A percentile compares a stretch with the other conserved stretches of the same genome.
phyloP scores from a whole-genome alignment of 306 rosid species.

The Inga leiocalycina region DNA sequence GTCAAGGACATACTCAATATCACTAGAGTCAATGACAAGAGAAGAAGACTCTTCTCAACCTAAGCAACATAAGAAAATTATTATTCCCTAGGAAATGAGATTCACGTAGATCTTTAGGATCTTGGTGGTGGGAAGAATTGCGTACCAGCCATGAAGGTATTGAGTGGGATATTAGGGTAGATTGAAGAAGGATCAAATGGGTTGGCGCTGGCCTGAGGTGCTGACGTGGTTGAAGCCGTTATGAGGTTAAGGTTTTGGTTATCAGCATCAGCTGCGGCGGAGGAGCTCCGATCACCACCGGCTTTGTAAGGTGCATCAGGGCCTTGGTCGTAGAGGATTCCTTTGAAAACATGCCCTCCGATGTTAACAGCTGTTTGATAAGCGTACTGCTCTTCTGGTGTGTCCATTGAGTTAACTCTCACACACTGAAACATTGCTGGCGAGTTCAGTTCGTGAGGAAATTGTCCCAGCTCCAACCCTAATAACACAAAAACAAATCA shows the following conservation, averaged over 20 bases:
- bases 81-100: not conserved
- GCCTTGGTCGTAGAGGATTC: constrained; percentile 94
- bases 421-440: constrained; percentile 90
- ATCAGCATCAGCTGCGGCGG: constrained; percentile 46
- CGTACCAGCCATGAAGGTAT: constrained; percentile 99
- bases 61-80: not conserved
- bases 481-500: constrained; percentile 24
- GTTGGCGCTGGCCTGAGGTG: constrained; percentile 28
- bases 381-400: constrained; percentile 82
- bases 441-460: constrained; percentile 85
- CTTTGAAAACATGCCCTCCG: constrained; percentile 92
- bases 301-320: constrained; percentile 50
- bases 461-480: constrained; percentile 92
- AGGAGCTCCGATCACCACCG: constrained; percentile 53
- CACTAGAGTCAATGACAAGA: constrained; percentile 10
- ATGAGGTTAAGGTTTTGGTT: constrained; percentile 55
- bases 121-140: constrained; percentile 96
- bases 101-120: constrained; percentile 46
- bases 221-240: constrained; percentile 28
- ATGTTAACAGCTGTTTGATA: constrained; percentile 95
- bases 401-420: constrained; percentile 82
- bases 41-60: not conserved
- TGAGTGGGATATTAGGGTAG: constrained; percentile 70
- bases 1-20: constrained; percentile 33
- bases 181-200: constrained; percentile 67